Conservation (phyloP, 805 yeast species). For the Saturnispora dispora region DNA sequence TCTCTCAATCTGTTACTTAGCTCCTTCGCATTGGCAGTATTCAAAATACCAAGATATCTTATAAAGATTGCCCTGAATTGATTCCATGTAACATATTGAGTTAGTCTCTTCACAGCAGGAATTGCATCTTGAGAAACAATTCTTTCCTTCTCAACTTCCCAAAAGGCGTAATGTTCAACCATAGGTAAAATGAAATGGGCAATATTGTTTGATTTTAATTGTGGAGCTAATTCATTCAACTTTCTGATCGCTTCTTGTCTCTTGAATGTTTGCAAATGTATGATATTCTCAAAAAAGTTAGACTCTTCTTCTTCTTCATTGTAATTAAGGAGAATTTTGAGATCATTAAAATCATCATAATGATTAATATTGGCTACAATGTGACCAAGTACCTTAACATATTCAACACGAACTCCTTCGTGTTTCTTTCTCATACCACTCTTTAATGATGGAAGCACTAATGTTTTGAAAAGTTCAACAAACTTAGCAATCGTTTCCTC, state of each 20-base stretch:
- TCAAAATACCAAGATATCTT: slow-evolving; percentile 43
- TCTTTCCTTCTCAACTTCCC: slow-evolving; percentile 48
- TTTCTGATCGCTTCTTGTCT: slow-evolving; percentile 77
- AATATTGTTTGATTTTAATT: slow-evolving; percentile 47
- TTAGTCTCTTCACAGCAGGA: slow-evolving; percentile 48
- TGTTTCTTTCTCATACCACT: slow-evolving; percentile 53
- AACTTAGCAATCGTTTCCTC: slow-evolving; percentile 24
- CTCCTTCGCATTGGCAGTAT: slow-evolving; percentile 15
- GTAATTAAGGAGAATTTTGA: slow-evolving; percentile 52
- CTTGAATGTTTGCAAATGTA: slow-evolving; percentile 77
- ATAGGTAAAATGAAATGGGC: slow-evolving; percentile 80
- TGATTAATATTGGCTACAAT: slow-evolving; percentile 40
- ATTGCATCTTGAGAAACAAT: slow-evolving; percentile 61
- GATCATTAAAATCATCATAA: slow-evolving; percentile 45
- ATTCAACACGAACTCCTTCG: slow-evolving; percentile 65
- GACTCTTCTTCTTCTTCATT: slow-evolving; percentile 82
- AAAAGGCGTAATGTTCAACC: slow-evolving; percentile 67
- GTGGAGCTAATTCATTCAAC: slow-evolving; percentile 38
- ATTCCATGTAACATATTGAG: slow-evolving; percentile 57
- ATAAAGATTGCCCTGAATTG: slow-evolving; percentile 70
- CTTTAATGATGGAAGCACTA: slow-evolving; percentile 57
- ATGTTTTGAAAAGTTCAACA: slow-evolving; percentile 37
- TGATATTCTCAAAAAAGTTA: slow-evolving; percentile 49
- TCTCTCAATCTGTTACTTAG: slow-evolving; percentile 42
- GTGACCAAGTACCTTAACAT: slow-evolving; percentile 55